Evolutionary conservation across 257 asterid genomes (phyloP), one percentile per base, ranked within the genome.

Genomic region (Jaltomata sinuosa): DNA sequence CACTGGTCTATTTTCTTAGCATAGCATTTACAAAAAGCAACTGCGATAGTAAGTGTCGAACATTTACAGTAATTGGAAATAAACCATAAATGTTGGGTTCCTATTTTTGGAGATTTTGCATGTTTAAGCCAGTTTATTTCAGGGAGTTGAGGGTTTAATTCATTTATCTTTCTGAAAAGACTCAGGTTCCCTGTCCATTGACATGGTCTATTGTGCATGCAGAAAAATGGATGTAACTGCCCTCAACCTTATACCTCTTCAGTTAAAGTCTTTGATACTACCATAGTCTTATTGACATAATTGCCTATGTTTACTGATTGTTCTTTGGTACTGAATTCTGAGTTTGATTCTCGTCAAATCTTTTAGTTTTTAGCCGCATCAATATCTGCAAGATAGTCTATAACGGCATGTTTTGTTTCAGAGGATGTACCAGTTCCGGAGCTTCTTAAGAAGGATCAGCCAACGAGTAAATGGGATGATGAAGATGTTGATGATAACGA

Each of bases 401-500:
- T 85, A 27, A 21, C 64, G 49, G 32, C 47, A 42, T 64, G 34
- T 85, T 40, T 59, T 69, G 67, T 85, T 90, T 85, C 93, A 96
- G 99, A 96, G 88, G 98, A 94, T 45, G 97, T 90, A 86, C 88
- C 90, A 78, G 67, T 92, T 86, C 93, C 89, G 2, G 92, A 89
- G 90, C 87, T 94, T 88, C 88, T 92, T 4, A 91, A 91, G 78
- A 93, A 90, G 84, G 93, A 88, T 65, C 88, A 25, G 61, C 88
- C 87, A 42, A 90, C 83, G 80, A 89, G 83, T 85, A 89, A 86
- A 16, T 96, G 99, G 99, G 98, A 94, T 38, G 98, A 96, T 49
- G 99, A 96, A 88, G 99, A 96, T 83, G 86, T 84, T 67, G 98
- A 94, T 25, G 94, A 90, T 25, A 79, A 91, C 83, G 96, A 91